Conservation (phyloP, 176 grass and related monocot species). For the Musa troglodytarum region DNA sequence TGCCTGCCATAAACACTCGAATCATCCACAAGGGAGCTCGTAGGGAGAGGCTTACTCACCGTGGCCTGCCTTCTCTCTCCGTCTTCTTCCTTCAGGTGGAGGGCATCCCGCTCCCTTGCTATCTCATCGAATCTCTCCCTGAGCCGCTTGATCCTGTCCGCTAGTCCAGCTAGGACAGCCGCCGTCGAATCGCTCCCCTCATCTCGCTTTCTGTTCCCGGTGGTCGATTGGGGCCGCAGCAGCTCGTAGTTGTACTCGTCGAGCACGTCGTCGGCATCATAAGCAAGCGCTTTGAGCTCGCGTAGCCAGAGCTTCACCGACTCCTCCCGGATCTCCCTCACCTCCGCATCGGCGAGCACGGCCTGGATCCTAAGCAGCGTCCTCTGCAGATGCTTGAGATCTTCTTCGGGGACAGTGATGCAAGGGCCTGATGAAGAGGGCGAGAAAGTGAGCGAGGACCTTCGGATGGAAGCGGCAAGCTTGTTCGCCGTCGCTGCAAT, state of each 20-base stretch:
- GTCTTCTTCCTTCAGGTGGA: conserved; percentile 10
- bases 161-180: neutral
- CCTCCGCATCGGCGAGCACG: neutral
- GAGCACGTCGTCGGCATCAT: conserved; percentile 15
- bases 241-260: conserved; percentile 13
- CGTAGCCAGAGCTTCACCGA: neutral
- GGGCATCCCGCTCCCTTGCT: conserved; percentile 2
- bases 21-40: conserved; percentile 4
- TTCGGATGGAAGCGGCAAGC: too few relatives aligned
- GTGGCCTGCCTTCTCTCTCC: neutral
- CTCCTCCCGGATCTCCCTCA: neutral
- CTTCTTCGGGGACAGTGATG: too few relatives aligned
- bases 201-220: neutral
- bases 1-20: conserved; percentile 8
- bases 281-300: conserved; percentile 3
- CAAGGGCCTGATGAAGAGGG: too few relatives aligned
- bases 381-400: neutral
- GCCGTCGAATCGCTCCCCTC: neutral
- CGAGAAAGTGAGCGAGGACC: too few relatives aligned
- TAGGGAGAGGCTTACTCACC: neutral
- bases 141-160: conserved; percentile 2
- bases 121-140: conserved; percentile 19
- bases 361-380: neutral
- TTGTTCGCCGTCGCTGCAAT: too few relatives aligned
- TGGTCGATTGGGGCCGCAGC: neutral